Evolutionary conservation across 2,329 filamentous ascomycete genomes (phyloP).

Genomic region (Fusarium decemcellulare): DNA sequence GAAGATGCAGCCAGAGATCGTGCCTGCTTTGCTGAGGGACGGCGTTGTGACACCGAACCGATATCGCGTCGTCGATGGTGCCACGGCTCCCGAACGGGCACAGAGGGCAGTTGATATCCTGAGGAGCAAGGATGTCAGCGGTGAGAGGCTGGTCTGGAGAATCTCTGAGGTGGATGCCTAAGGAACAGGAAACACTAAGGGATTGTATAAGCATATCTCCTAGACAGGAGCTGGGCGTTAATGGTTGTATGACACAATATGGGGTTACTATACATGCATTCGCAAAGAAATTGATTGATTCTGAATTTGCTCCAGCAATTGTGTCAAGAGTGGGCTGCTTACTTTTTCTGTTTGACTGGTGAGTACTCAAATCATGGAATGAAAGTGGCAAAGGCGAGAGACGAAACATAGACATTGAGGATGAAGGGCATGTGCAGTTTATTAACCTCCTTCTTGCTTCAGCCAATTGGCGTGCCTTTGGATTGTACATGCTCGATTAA

Average conservation of each 20-base stretch:
- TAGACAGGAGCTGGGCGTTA: background rate
- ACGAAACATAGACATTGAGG: no score
- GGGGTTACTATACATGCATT: no score
- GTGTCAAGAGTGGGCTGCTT: no score
- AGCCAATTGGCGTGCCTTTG: no score
- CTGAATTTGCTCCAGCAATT: no score
- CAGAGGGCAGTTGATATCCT: conserved; percentile 55
- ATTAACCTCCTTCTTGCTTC: no score
- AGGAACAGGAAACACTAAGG: background rate
- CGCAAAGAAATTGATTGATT: background rate
- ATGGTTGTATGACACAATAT: background rate
- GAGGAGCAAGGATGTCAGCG: conserved; percentile 55
- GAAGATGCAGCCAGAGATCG: conserved; percentile 67
- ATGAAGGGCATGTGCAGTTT: no score
- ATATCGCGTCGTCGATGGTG: conserved; percentile 58
- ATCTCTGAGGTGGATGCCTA: conserved; percentile 33
- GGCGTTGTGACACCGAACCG: conserved; percentile 58
- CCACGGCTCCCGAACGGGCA: conserved; percentile 55
- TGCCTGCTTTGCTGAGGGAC: conserved; percentile 61
- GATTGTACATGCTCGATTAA: no score
- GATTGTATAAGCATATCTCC: background rate
- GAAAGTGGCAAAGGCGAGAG: no score
- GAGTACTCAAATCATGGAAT: no score
- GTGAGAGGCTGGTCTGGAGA: conserved; percentile 58
- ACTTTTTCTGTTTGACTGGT: no score